Percentiles rank a stretch among this genome's conserved stretches.
These are phyloP conservation scores for Apiotrichum sp. DNA, from an alignment of 1,284 basidiomycete genomes.

Conservation along the genomic window DNA sequence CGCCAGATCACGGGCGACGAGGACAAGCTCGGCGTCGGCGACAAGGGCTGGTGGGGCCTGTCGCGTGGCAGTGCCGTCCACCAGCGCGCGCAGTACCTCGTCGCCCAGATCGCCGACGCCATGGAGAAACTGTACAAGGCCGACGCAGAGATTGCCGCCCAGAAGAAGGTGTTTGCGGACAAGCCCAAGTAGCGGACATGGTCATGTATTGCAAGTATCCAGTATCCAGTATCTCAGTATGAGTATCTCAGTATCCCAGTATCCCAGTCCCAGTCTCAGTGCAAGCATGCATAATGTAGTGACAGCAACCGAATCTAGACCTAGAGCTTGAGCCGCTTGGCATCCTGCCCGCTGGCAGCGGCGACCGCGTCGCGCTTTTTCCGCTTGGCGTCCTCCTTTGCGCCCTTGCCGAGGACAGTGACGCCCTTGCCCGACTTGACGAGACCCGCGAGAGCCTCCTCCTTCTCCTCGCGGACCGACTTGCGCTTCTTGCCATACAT, in stretches of 20 bases:
- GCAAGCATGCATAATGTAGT: not conserved
- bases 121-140: conserved; percentile 61
- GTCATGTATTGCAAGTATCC: too few relatives aligned
- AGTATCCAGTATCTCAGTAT: too few relatives aligned
- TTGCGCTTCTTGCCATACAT: conserved; percentile 56
- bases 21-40: conserved; percentile 30
- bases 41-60: conserved; percentile 41
- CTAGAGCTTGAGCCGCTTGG: conserved; percentile 41
- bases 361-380: conserved; percentile 22
- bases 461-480: conserved; percentile 68
- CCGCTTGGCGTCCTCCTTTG: conserved; percentile 45
- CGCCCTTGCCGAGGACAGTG: conserved; percentile 73
- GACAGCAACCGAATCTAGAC: too few relatives aligned
- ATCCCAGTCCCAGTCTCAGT: too few relatives aligned
- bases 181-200: not conserved
- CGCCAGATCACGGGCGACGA: conserved; percentile 54
- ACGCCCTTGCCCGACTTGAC: conserved; percentile 75
- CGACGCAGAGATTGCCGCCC: conserved; percentile 62
- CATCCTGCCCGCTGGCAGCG: conserved; percentile 13
- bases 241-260: too few relatives aligned
- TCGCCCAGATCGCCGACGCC: conserved; percentile 66
- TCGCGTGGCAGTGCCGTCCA: conserved; percentile 53
- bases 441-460: conserved; percentile 66
- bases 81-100: conserved; percentile 61
- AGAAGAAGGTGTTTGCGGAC: conserved; percentile 56